Evolutionary conservation across 169 alveolate genomes (phyloP).

Genomic region (Babesia sp.): DNA sequence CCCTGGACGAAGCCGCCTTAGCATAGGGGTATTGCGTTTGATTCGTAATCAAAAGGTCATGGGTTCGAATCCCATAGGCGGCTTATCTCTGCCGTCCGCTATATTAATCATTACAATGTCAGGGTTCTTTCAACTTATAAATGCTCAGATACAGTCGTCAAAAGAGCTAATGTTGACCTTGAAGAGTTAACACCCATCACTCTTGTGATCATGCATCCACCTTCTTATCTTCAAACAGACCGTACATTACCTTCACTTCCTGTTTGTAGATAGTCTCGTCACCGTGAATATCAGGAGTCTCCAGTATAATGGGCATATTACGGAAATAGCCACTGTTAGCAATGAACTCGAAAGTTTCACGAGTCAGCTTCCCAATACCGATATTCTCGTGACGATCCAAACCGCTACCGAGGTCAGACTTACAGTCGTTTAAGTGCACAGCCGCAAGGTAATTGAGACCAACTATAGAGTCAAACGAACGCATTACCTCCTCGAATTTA

Average conservation of each 20-base stretch:
- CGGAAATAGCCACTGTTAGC: slow-evolving; percentile 80
- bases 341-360: slow-evolving; percentile 83
- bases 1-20: slow-evolving; percentile 73
- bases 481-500: slow-evolving; percentile 80
- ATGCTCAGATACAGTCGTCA: too few relatives aligned
- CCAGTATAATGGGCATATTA: slow-evolving; percentile 85
- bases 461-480: slow-evolving; percentile 76
- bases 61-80: slow-evolving; percentile 87
- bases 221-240: slow-evolving; percentile 51
- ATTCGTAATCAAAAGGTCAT: slow-evolving; percentile 86
- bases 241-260: slow-evolving; percentile 79
- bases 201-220: not conserved
- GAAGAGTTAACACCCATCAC: too few relatives aligned
- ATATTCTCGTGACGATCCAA: slow-evolving; percentile 88
- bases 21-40: slow-evolving; percentile 86
- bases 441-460: slow-evolving; percentile 83
- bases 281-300: slow-evolving; percentile 84
- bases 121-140: too few relatives aligned
- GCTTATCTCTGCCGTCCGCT: slow-evolving; percentile 47
- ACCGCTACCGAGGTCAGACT: slow-evolving; percentile 84
- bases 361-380: slow-evolving; percentile 85
- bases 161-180: too few relatives aligned
- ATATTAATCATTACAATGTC: too few relatives aligned
- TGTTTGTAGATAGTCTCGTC: slow-evolving; percentile 80
- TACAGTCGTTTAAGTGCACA: slow-evolving; percentile 88